These are phyloP conservation scores for Ceratobasidium sp. DNA, from an alignment of 1,284 basidiomycete species.

Conservation along the genomic window DNA sequence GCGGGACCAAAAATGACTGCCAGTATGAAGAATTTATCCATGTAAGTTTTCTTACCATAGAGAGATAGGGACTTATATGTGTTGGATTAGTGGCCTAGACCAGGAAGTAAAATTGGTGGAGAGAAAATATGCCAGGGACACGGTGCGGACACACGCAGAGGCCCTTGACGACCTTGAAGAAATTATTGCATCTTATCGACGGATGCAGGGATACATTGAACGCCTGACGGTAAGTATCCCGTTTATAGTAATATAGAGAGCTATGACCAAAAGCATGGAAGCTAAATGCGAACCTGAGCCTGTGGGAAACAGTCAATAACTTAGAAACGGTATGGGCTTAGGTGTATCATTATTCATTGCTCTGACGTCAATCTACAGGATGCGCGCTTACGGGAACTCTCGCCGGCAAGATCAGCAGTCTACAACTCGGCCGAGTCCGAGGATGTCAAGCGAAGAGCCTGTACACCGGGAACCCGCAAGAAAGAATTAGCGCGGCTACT, in stretches of 20 bases:
- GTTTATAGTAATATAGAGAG: background rate
- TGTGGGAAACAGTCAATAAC: background rate
- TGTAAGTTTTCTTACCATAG: background rate
- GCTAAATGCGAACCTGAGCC: background rate
- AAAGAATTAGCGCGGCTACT: background rate
- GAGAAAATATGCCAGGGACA: background rate
- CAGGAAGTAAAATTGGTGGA: background rate
- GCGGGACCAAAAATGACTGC: background rate
- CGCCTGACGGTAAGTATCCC: background rate
- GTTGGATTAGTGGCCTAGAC: background rate
- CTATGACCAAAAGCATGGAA: background rate
- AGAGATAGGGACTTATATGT: background rate
- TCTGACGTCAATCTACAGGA: background rate
- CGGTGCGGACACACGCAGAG: background rate
- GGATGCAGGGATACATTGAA: background rate
- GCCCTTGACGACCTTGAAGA: background rate
- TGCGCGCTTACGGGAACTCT: background rate
- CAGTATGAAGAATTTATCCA: background rate
- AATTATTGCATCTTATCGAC: background rate
- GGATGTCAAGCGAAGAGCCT: background rate
- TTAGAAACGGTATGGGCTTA: background rate
- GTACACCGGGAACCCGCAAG: conserved; percentile 2
- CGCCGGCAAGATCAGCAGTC: background rate
- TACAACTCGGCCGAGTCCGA: conserved; percentile 4
- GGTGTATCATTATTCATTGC: background rate